Evolutionary conservation across 805 yeast species (phyloP).

Genomic region (Candida methanosorbosa): DNA sequence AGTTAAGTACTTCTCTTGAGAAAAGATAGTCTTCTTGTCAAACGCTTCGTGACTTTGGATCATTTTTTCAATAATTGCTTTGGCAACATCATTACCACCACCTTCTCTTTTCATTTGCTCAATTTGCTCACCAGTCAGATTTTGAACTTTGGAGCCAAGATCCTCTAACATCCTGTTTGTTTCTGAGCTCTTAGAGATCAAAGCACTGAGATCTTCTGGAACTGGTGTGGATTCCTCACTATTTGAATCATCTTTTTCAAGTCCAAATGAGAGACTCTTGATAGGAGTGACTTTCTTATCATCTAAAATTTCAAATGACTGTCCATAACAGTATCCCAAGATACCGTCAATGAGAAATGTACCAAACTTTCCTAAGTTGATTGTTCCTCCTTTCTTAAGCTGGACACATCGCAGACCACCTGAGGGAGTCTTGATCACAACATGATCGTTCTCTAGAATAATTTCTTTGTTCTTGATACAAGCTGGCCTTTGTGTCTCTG

Average conservation of each 20-base stretch:
- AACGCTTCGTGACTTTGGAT: constrained; percentile 80
- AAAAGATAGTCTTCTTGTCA: constrained; percentile 78
- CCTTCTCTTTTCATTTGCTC: constrained; percentile 72
- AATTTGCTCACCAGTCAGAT: constrained; percentile 69
- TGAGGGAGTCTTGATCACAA: constrained; percentile 72
- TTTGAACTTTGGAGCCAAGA: constrained; percentile 65
- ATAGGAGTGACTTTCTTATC: constrained; percentile 44
- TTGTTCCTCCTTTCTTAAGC: constrained; percentile 46
- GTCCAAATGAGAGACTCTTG: constrained; percentile 25
- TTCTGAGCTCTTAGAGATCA: constrained; percentile 34
- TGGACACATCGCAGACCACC: constrained; percentile 68
- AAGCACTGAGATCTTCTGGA: constrained; percentile 12
- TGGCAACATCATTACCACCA: constrained; percentile 53
- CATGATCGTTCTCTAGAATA: constrained; percentile 44
- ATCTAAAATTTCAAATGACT: constrained; percentile 75
- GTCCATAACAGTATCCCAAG: constrained; percentile 79
- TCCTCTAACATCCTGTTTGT: constrained; percentile 58
- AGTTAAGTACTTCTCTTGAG: constrained; percentile 86
- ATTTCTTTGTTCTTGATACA: constrained; percentile 12
- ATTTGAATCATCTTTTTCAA: constrained; percentile 19
- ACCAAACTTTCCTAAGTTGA: constrained; percentile 89
- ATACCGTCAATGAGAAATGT: constrained; percentile 66
- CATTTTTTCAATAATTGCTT: constrained; percentile 71
- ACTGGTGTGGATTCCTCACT: constrained; percentile 15
- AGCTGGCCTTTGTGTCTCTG: not conserved